Conservation (phyloP, 192 early-diverging fungal species). For the Umbelopsis sp. region DNA sequence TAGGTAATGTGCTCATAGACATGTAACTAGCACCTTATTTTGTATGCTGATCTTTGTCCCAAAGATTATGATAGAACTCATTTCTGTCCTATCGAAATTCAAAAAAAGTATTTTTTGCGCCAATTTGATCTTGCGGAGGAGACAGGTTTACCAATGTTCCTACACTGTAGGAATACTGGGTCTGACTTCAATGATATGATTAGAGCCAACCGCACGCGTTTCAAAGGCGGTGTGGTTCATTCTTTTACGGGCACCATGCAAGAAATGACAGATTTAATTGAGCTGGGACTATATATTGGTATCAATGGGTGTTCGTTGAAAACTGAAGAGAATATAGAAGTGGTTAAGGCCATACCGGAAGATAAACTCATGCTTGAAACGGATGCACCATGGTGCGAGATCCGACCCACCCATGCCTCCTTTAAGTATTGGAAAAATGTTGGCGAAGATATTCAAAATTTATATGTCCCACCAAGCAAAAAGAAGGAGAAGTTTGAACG, state of each 20-base stretch:
- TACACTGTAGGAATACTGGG: slow-evolving; percentile 87
- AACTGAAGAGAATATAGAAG: slow-evolving; percentile 81
- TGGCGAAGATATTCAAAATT: slow-evolving; percentile 30
- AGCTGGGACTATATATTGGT: slow-evolving; percentile 86
- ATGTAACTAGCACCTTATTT: background rate
- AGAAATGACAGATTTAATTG: slow-evolving; percentile 63
- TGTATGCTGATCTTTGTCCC: too few relatives aligned
- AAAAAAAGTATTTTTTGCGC: slow-evolving; percentile 74
- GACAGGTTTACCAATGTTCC: slow-evolving; percentile 85
- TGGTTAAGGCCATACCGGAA: slow-evolving; percentile 70
- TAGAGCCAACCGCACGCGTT: slow-evolving; percentile 59
- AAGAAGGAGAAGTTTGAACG: slow-evolving; percentile 77
- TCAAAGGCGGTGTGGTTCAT: slow-evolving; percentile 82
- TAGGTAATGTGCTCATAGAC: slow-evolving; percentile 42
- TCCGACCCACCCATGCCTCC: slow-evolving; percentile 85
- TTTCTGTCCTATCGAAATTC: slow-evolving; percentile 77
- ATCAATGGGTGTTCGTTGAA: slow-evolving; percentile 96
- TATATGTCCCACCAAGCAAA: slow-evolving; percentile 55
- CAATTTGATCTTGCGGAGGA: slow-evolving; percentile 82
- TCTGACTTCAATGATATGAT: slow-evolving; percentile 74
- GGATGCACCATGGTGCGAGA: slow-evolving; percentile 93
- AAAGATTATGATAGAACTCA: slow-evolving; percentile 90
- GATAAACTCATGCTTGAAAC: slow-evolving; percentile 92
- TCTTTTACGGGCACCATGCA: slow-evolving; percentile 82
- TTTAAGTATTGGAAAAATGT: slow-evolving; percentile 51